Percentiles rank a stretch among this genome's conserved stretches.
Evolutionary conservation across 73 alveolate genomes (phyloP).

Genomic region (Paramecium primaurelia): DNA sequence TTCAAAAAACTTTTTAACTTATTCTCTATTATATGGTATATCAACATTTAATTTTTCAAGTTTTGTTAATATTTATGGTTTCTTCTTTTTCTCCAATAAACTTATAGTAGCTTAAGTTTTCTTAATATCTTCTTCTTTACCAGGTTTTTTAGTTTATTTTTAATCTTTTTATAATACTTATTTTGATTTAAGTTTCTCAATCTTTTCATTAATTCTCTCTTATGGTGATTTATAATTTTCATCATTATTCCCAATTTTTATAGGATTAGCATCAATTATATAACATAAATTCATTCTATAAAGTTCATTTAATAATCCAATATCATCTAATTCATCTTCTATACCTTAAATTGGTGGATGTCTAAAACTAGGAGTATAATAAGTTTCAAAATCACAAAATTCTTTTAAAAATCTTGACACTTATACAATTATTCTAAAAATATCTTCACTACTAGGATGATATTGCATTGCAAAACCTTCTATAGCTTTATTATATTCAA

Average conservation of each 20-base stretch:
- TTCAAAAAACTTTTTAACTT: conserved; percentile 50
- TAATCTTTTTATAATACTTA: conserved; percentile 3
- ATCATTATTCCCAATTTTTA: conserved; percentile 54
- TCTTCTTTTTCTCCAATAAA: not conserved
- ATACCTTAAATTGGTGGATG: conserved; percentile 77
- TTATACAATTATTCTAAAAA: conserved; percentile 70
- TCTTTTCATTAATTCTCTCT: conserved; percentile 49
- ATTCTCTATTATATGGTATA: conserved; percentile 52
- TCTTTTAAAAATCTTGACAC: conserved; percentile 73
- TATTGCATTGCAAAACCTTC: conserved; percentile 73
- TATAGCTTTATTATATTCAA: conserved; percentile 73
- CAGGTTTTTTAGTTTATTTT: not conserved
- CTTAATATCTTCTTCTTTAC: conserved; percentile 25
- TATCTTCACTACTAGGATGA: conserved; percentile 72
- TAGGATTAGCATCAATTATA: conserved; percentile 55
- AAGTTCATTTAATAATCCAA: conserved; percentile 69
- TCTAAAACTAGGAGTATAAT: conserved; percentile 71
- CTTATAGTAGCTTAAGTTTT: not conserved
- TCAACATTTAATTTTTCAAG: conserved; percentile 55
- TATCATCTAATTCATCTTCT: conserved; percentile 67
- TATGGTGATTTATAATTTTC: conserved; percentile 58
- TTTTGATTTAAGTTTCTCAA: conserved; percentile 28
- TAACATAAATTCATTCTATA: conserved; percentile 58
- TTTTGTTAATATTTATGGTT: conserved; percentile 31
- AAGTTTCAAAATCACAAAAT: conserved; percentile 73